These are phyloP conservation scores for Phlyctochytrium bullatum DNA, from an alignment of 192 early-diverging fungal species.

Conservation along the genomic window DNA sequence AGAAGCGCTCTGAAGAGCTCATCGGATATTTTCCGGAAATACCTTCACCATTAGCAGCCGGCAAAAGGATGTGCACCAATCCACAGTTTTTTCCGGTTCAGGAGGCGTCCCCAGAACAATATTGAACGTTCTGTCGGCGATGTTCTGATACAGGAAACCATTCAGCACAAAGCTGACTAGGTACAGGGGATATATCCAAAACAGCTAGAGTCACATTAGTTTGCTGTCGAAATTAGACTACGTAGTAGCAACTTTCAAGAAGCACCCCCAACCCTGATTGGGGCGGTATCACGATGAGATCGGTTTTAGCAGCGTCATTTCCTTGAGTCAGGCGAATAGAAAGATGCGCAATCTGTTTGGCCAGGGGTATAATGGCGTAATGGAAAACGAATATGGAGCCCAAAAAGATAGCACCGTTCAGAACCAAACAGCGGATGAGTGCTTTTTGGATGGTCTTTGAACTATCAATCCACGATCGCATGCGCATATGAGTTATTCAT, in stretches of 20 bases:
- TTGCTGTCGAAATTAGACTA: background rate
- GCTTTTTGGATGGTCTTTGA: constrained; percentile 44
- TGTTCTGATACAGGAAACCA: constrained; percentile 54
- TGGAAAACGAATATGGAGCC: constrained; percentile 51
- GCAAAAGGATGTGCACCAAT: too few species aligned
- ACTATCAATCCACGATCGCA: constrained; percentile 28
- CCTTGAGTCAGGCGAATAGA: too few species aligned
- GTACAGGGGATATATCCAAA: constrained; percentile 62
- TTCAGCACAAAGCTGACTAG: constrained; percentile 49
- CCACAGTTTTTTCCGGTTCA: background rate
- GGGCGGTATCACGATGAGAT: too few species aligned
- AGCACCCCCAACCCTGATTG: too few species aligned
- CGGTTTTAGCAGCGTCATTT: too few species aligned
- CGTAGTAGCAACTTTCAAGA: background rate
- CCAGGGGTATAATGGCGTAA: constrained; percentile 23
- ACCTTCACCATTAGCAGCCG: constrained; percentile 16
- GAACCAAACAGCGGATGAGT: constrained; percentile 41
- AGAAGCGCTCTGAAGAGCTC: constrained; percentile 48
- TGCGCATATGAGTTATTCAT: background rate
- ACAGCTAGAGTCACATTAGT: constrained; percentile 31
- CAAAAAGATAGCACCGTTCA: constrained; percentile 55
- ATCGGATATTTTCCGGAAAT: constrained; percentile 31
- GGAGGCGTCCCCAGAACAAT: constrained; percentile 20
- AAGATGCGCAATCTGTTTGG: too few species aligned
- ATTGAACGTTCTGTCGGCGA: constrained; percentile 49